Evolutionary conservation across 2,329 filamentous ascomycete genomes (phyloP), one percentile per base, ranked within the genome.

Genomic region (Talaromyces pinophilus): DNA sequence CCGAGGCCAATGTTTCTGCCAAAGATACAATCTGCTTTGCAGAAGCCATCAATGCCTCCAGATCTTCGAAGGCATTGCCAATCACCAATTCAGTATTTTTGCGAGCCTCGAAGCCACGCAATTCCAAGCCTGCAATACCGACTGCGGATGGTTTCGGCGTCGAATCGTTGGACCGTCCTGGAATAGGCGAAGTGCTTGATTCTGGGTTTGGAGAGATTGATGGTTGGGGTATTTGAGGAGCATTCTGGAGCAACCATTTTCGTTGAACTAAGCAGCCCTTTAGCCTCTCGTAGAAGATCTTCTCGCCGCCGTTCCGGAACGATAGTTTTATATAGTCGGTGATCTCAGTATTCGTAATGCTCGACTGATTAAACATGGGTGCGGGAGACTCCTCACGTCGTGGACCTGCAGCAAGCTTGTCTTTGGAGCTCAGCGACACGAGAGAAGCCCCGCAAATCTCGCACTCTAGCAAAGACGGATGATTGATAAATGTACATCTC

Each of bases 41-140:
- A 3, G 94, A 97, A 2, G 93, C 92, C 94, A 98, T 99, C 44
- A 99, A 84, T 3, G 95, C 93, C 76, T 98, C 94, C 0, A 99
- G 86, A 74, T 99, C 95, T 76, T 97, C 94, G 73, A 99, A 99
- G 0, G 95, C 93, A 70, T 87, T 93, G 30, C 94, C 94, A 70
- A 99, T 97, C 60, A 97, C 89, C 10, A 92, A 81, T 77, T 97
- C 93, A 72, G 97, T 98, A 77, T 96, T 97, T 80, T 92, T 94
- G 66, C 92, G 90, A 74, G 93, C 87, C 71, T 93, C 92, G 5
- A 94, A 80, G 0, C 92, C 92, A 68, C 93, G 88, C 72, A 92
- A 90, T 77, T 99, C 95, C 1, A 99, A 84, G 0, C 93, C 94
- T 10, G 94, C 94, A 72, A 99, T 97, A 2, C 95, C 95, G 3